Evolutionary conservation across 2,329 filamentous ascomycete species (phyloP).

Genomic region (Trichoderma cornu-damae): DNA sequence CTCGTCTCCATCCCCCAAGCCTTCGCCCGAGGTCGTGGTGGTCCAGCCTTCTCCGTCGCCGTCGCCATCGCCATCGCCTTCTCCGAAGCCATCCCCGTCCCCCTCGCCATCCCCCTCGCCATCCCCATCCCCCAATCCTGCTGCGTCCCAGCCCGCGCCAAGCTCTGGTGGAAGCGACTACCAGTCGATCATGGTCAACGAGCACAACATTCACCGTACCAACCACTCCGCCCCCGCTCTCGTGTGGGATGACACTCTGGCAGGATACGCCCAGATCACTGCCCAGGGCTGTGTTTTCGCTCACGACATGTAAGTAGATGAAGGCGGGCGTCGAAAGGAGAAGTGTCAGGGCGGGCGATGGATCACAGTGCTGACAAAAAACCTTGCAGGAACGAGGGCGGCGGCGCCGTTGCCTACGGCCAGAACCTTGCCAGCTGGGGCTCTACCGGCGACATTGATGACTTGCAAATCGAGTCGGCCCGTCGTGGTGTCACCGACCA

Average conservation of each 20-base stretch:
- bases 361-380: constrained; percentile 29
- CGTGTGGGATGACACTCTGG: constrained; percentile 60
- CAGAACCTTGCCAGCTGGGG: constrained; percentile 81
- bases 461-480: constrained; percentile 48
- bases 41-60: background rate
- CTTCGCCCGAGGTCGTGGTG: background rate
- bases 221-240: constrained; percentile 70
- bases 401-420: constrained; percentile 56
- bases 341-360: no score
- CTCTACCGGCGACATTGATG: constrained; percentile 35
- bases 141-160: constrained; percentile 26
- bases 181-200: constrained; percentile 48
- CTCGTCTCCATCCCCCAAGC: background rate
- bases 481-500: constrained; percentile 67
- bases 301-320: constrained; percentile 66
- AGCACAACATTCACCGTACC: constrained; percentile 81
- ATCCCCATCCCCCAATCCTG: background rate
- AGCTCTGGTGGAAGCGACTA: constrained; percentile 26
- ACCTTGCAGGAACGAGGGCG: constrained; percentile 48
- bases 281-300: constrained; percentile 65
- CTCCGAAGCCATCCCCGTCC: constrained; percentile 3
- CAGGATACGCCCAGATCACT: constrained; percentile 56
- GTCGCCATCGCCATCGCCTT: constrained; percentile 7
- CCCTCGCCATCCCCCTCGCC: background rate
- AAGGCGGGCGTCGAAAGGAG: no score